phyloP scores from a whole-genome alignment of 768 basidiomycete genomes.

The Boletus tomentosulus region DNA sequence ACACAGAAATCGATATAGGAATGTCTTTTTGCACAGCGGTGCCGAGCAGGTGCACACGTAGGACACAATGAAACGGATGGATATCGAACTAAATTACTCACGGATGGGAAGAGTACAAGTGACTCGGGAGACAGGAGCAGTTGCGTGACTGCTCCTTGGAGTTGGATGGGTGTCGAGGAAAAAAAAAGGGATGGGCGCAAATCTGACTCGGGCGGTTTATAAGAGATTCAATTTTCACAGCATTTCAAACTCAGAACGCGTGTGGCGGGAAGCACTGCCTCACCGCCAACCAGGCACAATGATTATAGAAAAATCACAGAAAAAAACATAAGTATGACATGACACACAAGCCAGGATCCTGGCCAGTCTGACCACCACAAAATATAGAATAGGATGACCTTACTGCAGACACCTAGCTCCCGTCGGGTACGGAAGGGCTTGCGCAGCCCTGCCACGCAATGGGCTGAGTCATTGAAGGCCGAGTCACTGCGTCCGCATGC shows the following conservation, averaged over 20 bases:
- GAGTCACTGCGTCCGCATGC: conserved; percentile 3
- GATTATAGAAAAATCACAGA: not conserved
- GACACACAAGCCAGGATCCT: too few species aligned
- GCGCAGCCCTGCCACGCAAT: conserved; percentile 4
- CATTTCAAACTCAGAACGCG: conserved; percentile 36
- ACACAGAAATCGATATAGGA: conserved; percentile 25
- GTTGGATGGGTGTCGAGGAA: conserved; percentile 16
- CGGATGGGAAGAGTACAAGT: conserved; percentile 18
- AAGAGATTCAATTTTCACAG: conserved; percentile 25
- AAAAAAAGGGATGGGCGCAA: conserved; percentile 1
- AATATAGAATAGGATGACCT: not conserved
- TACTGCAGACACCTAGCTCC: not conserved
- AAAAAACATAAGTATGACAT: not conserved
- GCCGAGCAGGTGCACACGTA: conserved; percentile 26
- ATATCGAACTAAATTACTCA: conserved; percentile 28
- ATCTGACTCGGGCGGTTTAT: conserved; percentile 32
- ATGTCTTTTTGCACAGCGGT: conserved; percentile 15
- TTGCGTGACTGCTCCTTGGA: conserved; percentile 14
- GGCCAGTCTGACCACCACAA: not conserved
- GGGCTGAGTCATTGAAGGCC: not conserved
- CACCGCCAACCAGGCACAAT: conserved; percentile 5
- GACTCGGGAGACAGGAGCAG: conserved; percentile 23
- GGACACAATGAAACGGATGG: conserved; percentile 26
- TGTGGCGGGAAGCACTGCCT: conserved; percentile 23
- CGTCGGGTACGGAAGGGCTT: conserved; percentile 17